These are phyloP conservation scores for Penicillium daleae DNA, from an alignment of 495 filamentous ascomycete species.

Conservation along the genomic window DNA sequence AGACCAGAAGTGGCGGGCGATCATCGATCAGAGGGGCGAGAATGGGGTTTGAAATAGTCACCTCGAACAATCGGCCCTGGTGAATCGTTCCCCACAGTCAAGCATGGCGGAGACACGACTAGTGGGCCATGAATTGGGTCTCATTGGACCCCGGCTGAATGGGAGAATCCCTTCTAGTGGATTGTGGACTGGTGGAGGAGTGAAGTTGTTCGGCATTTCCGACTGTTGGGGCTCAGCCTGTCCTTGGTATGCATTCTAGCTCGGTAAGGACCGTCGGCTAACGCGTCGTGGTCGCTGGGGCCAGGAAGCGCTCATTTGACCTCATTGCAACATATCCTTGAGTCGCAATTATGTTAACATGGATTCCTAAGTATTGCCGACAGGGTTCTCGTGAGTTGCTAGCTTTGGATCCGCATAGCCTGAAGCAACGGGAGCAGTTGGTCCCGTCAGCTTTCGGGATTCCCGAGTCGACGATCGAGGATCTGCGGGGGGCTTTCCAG, in stretches of 20 bases:
- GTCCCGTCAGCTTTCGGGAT: conserved; percentile 4
- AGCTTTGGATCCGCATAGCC: too few species aligned
- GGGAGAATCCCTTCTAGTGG: neutral
- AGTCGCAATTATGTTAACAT: too few species aligned
- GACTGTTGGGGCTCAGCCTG: neutral
- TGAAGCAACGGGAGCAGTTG: neutral
- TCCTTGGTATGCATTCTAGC: neutral
- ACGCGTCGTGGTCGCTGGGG: neutral
- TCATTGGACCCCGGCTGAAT: neutral
- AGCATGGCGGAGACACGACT: neutral
- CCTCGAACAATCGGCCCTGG: neutral
- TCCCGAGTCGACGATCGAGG: neutral
- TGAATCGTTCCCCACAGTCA: neutral
- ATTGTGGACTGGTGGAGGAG: neutral
- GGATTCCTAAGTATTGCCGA: neutral
- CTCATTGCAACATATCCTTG: too few species aligned
- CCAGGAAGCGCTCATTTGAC: neutral
- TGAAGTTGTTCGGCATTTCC: neutral
- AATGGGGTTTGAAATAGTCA: neutral
- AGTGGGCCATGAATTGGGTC: neutral
- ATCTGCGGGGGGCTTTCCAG: neutral
- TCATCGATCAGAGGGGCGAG: neutral
- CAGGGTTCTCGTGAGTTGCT: too few species aligned
- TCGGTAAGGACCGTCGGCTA: neutral
- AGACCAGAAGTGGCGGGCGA: neutral